These are phyloP conservation scores for Nitzschia inconspicua DNA, from an alignment of 108 stramenopile species.

Conservation along the genomic window DNA sequence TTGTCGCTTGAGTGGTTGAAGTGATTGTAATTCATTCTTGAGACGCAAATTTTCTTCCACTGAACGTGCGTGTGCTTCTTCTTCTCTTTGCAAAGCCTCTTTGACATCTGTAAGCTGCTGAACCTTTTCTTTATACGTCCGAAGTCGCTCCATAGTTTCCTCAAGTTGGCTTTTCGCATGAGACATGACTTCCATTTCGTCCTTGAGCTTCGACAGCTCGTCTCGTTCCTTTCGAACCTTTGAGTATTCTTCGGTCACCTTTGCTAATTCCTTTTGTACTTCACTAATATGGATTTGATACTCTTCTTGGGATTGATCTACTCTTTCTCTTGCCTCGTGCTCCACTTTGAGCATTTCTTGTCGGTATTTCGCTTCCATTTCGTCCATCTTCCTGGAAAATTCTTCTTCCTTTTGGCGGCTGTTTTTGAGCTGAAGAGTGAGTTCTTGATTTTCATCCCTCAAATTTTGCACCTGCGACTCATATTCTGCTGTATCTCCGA, in stretches of 20 bases:
- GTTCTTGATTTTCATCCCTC: conserved; percentile 24
- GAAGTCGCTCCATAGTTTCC: conserved; percentile 57
- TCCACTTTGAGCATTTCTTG: conserved; percentile 74
- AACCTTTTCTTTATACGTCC: conserved; percentile 60
- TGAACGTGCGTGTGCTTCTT: conserved; percentile 72
- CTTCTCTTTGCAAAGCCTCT: conserved; percentile 67
- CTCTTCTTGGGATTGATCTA: conserved; percentile 33
- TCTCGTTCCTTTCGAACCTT: conserved; percentile 32
- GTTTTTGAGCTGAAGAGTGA: conserved; percentile 37
- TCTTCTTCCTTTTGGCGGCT: conserved; percentile 48
- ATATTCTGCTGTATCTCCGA: conserved; percentile 32
- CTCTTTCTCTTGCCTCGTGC: conserved; percentile 26
- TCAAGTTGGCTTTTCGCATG: conserved; percentile 52
- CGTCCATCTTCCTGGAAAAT: conserved; percentile 41
- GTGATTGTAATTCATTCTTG: conserved; percentile 58
- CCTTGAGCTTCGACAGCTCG: conserved; percentile 51
- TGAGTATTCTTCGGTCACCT: conserved; percentile 24
- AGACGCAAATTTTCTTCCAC: conserved; percentile 69
- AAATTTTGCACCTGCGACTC: conserved; percentile 32
- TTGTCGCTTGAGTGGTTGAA: conserved; percentile 68
- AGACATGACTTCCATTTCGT: conserved; percentile 73
- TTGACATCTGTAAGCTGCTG: conserved; percentile 63
- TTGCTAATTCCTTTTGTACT: conserved; percentile 36
- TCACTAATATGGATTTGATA: conserved; percentile 32
- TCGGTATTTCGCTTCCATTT: conserved; percentile 41